Conservation (phyloP, 2,329 filamentous ascomycete genomes). For the Aspergillus luchuensis region DNA sequence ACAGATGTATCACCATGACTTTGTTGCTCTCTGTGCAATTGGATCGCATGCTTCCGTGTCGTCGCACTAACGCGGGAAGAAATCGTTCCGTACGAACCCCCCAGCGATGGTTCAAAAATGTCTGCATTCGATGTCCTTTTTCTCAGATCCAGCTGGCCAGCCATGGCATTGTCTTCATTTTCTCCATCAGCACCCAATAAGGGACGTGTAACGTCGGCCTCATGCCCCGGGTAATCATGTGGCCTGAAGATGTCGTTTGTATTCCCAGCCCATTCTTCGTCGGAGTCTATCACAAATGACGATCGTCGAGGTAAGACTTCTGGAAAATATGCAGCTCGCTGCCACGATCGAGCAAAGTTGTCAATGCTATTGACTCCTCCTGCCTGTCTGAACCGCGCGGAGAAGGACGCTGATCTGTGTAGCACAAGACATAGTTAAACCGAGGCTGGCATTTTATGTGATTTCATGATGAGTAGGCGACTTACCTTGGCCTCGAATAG, state of each 20-base stretch:
- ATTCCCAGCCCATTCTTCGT: constrained; percentile 47
- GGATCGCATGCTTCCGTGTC: constrained; percentile 58
- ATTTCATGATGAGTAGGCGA: background rate
- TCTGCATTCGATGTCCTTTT: constrained; percentile 22
- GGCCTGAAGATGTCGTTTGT: constrained; percentile 25
- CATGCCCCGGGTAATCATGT: constrained; percentile 24
- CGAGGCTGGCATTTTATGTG: background rate
- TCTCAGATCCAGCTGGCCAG: constrained; percentile 20
- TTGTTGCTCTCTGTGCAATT: constrained; percentile 56
- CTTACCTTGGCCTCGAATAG: constrained; percentile 20
- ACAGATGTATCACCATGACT: constrained; percentile 46
- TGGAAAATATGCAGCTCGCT: constrained; percentile 82
- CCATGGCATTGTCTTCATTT: constrained; percentile 24
- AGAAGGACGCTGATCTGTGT: constrained; percentile 42
- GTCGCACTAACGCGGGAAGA: constrained; percentile 59
- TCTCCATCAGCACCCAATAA: constrained; percentile 35
- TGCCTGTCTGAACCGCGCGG: constrained; percentile 61
- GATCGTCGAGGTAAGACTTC: constrained; percentile 81
- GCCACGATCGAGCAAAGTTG: constrained; percentile 90
- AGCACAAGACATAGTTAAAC: constrained; percentile 1
- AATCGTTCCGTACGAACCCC: constrained; percentile 62
- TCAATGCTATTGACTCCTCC: constrained; percentile 93
- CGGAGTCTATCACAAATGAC: constrained; percentile 65
- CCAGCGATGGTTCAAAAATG: constrained; percentile 58
- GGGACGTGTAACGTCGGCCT: constrained; percentile 31